A percentile compares a stretch with the other conserved stretches of the same genome.
These are phyloP conservation scores for Leptodontidium sp. DNA, from an alignment of 2,329 filamentous ascomycete genomes.

Conservation along the genomic window DNA sequence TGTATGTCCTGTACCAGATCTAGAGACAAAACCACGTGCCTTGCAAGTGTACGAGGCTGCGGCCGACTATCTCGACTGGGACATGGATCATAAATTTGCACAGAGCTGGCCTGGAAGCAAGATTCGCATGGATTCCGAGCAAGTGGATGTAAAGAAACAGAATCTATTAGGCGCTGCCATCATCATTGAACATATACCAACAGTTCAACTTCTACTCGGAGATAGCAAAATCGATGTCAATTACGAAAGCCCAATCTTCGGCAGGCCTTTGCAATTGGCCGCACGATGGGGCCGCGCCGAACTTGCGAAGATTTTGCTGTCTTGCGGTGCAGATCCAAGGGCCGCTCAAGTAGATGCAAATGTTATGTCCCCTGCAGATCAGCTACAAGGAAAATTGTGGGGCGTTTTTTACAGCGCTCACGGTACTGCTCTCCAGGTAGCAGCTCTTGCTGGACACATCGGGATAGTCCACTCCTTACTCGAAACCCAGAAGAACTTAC, in stretches of 20 bases:
- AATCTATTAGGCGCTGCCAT: not conserved
- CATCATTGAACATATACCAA: not conserved
- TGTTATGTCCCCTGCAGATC: not conserved
- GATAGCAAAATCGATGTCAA: constrained; percentile 26
- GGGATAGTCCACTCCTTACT: not conserved
- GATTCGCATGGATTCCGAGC: not conserved
- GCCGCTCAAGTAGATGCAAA: not conserved
- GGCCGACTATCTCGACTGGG: constrained; percentile 12
- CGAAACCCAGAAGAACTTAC: not conserved
- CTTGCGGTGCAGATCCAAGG: not conserved
- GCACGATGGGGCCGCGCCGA: constrained; percentile 17
- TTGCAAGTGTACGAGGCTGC: not conserved
- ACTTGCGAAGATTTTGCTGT: constrained; percentile 9
- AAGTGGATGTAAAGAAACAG: not conserved
- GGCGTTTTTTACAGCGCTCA: not conserved
- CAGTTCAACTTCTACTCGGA: constrained; percentile 10
- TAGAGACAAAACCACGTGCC: not conserved
- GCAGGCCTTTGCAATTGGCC: constrained; percentile 15
- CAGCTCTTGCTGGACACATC: constrained; percentile 3
- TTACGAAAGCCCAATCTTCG: constrained; percentile 46
- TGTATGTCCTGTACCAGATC: not conserved
- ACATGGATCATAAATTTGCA: constrained; percentile 5
- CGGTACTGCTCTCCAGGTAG: constrained; percentile 4
- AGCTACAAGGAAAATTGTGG: not conserved
- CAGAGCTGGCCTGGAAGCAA: constrained; percentile 1